Evolutionary conservation across 2,329 filamentous ascomycete species (phyloP).

Genomic region (Xylaria multiplex): DNA sequence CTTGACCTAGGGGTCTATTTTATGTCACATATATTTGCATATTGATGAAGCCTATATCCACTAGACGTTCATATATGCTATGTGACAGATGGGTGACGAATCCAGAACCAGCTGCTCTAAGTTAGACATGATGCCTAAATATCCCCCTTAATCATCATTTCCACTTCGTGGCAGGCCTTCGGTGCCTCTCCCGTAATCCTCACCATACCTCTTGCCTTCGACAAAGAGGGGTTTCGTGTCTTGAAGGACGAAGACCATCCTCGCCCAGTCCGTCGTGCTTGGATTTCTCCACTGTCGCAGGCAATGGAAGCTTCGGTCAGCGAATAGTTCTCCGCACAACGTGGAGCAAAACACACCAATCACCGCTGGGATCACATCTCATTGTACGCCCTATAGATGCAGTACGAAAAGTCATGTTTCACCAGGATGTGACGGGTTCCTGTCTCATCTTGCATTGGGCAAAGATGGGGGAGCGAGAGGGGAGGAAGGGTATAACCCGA

Average conservation of each 20-base stretch:
- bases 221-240: slow-evolving; percentile 47
- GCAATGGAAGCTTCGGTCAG: slow-evolving; percentile 14
- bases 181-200: slow-evolving; percentile 44
- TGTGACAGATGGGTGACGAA: slow-evolving; percentile 1
- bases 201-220: slow-evolving; percentile 44
- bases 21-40: slow-evolving; percentile 12
- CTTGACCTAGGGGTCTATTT: slow-evolving; percentile 6
- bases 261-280: slow-evolving; percentile 34
- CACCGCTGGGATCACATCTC: background rate
- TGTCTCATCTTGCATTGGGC: too few species aligned
- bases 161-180: slow-evolving; percentile 44
- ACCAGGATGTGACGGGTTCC: too few species aligned
- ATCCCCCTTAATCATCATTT: slow-evolving; percentile 39
- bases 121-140: background rate
- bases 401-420: too few species aligned
- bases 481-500: slow-evolving; percentile 39
- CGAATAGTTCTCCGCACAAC: background rate
- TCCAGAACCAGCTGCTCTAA: background rate
- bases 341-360: background rate
- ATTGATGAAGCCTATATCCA: background rate
- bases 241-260: slow-evolving; percentile 52
- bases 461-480: too few species aligned
- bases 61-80: background rate
- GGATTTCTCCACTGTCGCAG: slow-evolving; percentile 36
- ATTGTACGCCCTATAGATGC: too few species aligned